Evolutionary conservation across 2,329 filamentous ascomycete genomes (phyloP), one percentile per base, ranked within the genome.

Genomic region (Didymella lethalis): DNA sequence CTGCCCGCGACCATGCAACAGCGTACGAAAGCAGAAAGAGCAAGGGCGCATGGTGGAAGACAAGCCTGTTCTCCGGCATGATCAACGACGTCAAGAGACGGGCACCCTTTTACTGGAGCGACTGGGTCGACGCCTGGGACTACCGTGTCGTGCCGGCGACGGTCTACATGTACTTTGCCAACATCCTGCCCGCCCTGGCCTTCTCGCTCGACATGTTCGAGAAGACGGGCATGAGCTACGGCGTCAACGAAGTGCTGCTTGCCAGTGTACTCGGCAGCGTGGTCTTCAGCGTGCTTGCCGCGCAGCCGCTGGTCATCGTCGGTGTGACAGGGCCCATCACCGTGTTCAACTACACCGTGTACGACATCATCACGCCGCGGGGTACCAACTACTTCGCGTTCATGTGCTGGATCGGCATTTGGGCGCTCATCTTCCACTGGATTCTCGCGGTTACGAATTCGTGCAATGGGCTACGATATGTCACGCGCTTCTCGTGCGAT

Each of bases 161-260:
- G 6, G 69, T 96, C 29, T 96, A 96, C 78, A 96, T 96, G 91
- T 96, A 95, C 80, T 96, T 96, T 84, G 92, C 92, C 63, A 96
- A 96, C 79, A 95, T 96, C 70, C 79, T 96, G 12, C 92, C 93
- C 0, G 92, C 93, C 1, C 79, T 96, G 59, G 93, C 93, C 47
- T 96, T 96, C 79, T 95, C 91, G 1, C 83, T 96, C 52, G 92
- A 97, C 77, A 96, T 97, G 93, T 95, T 96, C 73, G 90, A 89
- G 61, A 94, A 93, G 78, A 97, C 92, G 0, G 82, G 89, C 61
- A 90, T 89, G 77, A 90, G 90, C 66, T 96, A 92, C 71, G 92
- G 93, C 49, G 92, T 97, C 57, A 96, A 96, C 74, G 93, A 97
- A 78, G 92, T 95, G 2, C 82, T 97, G n/a, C 82, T 97, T 36